These are phyloP conservation scores for Magnolia officinalis DNA, from an alignment of 164 flowering plant species.

Conservation along the genomic window DNA sequence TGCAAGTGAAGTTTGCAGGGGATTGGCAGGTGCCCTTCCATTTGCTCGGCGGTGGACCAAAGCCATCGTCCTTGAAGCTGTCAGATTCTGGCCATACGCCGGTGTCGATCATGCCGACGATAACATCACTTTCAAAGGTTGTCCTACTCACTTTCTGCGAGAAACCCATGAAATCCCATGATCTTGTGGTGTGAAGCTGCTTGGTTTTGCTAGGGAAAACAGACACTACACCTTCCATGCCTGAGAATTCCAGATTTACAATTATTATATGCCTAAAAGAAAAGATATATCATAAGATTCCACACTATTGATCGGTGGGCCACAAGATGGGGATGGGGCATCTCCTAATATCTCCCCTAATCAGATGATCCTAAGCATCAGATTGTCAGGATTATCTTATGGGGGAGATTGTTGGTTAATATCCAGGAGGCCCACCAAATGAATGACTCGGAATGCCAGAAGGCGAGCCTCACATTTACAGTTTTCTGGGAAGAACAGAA, in stretches of 20 bases:
- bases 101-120: conserved; percentile 47
- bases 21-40: conserved; percentile 42
- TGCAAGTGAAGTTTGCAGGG: conserved; percentile 48
- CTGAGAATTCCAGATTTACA: conserved; percentile 15
- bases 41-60: conserved; percentile 44
- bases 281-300: no score
- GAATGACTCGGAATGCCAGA: no score
- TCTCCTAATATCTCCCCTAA: no score
- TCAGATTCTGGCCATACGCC: conserved; percentile 60
- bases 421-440: no score
- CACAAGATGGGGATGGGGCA: no score
- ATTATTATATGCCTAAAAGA: no score
- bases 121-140: conserved; percentile 29
- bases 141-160: conserved; percentile 14
- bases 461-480: no score
- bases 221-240: conserved; percentile 35
- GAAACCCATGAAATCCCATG: conserved; percentile 52
- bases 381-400: no score
- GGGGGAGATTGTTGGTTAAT: no score
- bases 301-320: no score
- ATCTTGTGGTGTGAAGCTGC: conserved; percentile 44
- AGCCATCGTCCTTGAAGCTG: conserved; percentile 46
- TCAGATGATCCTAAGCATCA: no score
- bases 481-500: no score
- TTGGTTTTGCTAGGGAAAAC: conserved; percentile 34